phyloP scores from a whole-genome alignment of 306 rosid genomes.

The Begonia masoniana region DNA sequence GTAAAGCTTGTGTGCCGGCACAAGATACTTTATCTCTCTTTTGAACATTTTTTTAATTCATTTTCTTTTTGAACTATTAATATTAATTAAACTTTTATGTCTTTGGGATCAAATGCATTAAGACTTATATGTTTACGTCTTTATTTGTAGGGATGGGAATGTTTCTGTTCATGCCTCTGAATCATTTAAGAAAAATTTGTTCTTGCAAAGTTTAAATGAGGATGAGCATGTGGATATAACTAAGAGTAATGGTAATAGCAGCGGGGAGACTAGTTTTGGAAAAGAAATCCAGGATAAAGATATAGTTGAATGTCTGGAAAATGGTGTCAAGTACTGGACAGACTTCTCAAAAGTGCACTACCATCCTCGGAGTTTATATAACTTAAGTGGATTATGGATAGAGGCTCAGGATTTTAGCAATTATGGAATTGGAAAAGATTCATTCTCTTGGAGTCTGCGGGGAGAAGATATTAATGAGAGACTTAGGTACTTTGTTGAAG shows the following conservation, averaged over 20 bases:
- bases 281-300: constrained; percentile 48
- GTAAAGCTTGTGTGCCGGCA: too few species aligned
- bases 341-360: constrained; percentile 91
- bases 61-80: too few species aligned
- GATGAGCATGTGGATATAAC: constrained; percentile 33
- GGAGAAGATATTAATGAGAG: constrained; percentile 78
- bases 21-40: too few species aligned
- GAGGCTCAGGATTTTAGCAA: constrained; percentile 47
- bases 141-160: constrained; percentile 61
- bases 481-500: constrained; percentile 81
- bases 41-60: too few species aligned
- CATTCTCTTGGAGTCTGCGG: constrained; percentile 42
- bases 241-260: constrained; percentile 16
- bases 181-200: constrained; percentile 47
- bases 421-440: constrained; percentile 73
- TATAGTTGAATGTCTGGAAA: constrained; percentile 51
- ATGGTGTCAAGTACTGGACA: constrained; percentile 60
- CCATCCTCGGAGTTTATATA: constrained; percentile 73
- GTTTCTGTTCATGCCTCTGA: constrained; percentile 50
- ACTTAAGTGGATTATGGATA: constrained; percentile 57
- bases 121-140: neutral
- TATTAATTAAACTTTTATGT: too few species aligned
- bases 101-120: too few species aligned
- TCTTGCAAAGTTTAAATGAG: constrained; percentile 58
- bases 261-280: constrained; percentile 11